phyloP scores from a whole-genome alignment of 2,329 filamentous ascomycete species.

The Xylaria sp. region DNA sequence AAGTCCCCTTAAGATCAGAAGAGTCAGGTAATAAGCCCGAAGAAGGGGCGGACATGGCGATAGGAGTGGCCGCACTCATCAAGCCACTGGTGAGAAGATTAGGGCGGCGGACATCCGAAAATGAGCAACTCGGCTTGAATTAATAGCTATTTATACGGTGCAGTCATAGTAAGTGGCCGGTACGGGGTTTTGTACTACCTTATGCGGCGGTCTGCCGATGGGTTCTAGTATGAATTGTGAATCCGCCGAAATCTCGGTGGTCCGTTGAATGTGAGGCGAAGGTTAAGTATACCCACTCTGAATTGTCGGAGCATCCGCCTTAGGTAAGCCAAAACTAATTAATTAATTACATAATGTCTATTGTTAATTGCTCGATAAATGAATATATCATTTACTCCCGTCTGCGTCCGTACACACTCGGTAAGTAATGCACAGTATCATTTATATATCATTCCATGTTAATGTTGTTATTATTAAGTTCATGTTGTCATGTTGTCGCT shows the following conservation, averaged over 20 bases:
- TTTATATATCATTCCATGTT: too few relatives aligned
- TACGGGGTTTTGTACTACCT: constrained; percentile 8
- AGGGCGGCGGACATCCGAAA: constrained; percentile 34
- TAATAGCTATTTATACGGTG: constrained; percentile 4
- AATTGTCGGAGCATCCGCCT: constrained; percentile 25
- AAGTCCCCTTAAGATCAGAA: constrained; percentile 30
- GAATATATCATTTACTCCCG: too few relatives aligned
- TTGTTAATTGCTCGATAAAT: too few relatives aligned
- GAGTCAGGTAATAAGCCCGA: constrained; percentile 32
- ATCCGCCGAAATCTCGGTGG: constrained; percentile 31
- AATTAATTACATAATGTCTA: too few relatives aligned
- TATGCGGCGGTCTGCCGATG: constrained; percentile 5
- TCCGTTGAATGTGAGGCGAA: constrained; percentile 31
- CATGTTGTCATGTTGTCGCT: too few relatives aligned
- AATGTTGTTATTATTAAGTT: too few relatives aligned
- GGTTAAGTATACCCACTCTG: constrained; percentile 16
- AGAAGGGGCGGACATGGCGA: constrained; percentile 27
- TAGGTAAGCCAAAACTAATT: too few relatives aligned
- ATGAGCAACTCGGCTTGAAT: not conserved
- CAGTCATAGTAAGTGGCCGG: not conserved
- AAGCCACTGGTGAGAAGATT: constrained; percentile 2
- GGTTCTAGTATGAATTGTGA: not conserved
- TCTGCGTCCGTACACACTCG: too few relatives aligned
- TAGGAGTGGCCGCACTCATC: not conserved
- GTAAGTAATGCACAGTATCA: too few relatives aligned